phyloP scores from a whole-genome alignment of 2,329 filamentous ascomycete genomes.

The Cercospora zeae-maydis region DNA sequence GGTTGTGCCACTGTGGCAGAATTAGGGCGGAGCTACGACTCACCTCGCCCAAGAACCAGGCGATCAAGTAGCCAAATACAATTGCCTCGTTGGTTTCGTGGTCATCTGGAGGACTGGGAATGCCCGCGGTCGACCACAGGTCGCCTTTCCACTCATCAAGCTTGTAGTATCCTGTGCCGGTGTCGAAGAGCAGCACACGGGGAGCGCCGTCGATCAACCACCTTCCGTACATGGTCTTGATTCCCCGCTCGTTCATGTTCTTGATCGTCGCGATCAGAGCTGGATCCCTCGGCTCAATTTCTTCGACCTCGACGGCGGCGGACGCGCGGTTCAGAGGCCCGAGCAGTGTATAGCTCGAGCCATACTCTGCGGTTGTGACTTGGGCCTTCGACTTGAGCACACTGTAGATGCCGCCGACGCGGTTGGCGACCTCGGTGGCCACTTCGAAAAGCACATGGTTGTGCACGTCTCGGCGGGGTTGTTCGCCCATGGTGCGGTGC shows the following conservation, averaged over 20 bases:
- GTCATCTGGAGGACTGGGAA: constrained; percentile 87
- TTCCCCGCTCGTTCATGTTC: constrained; percentile 88
- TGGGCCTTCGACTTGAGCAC: constrained; percentile 98
- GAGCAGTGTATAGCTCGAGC: constrained; percentile 91
- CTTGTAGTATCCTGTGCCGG: constrained; percentile 84
- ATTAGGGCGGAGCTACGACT: constrained; percentile 25
- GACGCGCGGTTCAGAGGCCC: constrained; percentile 90
- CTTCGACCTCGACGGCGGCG: constrained; percentile 96
- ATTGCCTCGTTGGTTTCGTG: constrained; percentile 97
- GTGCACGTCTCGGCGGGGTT: constrained; percentile 67
- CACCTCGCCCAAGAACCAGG: constrained; percentile 98
- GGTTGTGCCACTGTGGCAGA: constrained; percentile 11
- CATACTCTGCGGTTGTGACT: constrained; percentile 97
- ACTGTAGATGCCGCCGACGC: constrained; percentile 98
- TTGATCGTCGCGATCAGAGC: constrained; percentile 78
- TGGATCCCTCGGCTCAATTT: constrained; percentile 76
- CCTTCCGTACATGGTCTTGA: constrained; percentile 84
- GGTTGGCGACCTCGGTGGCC: constrained; percentile 94
- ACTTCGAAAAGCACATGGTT: constrained; percentile 96
- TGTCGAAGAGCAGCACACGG: constrained; percentile 89
- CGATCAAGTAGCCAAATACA: constrained; percentile 93
- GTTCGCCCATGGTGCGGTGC: constrained; percentile 32
- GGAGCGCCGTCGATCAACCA: constrained; percentile 98
- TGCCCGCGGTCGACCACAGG: constrained; percentile 86
- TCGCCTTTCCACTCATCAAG: constrained; percentile 97